phyloP scores from a whole-genome alignment of 1,284 basidiomycete genomes.

The Gomphus bonarii region DNA sequence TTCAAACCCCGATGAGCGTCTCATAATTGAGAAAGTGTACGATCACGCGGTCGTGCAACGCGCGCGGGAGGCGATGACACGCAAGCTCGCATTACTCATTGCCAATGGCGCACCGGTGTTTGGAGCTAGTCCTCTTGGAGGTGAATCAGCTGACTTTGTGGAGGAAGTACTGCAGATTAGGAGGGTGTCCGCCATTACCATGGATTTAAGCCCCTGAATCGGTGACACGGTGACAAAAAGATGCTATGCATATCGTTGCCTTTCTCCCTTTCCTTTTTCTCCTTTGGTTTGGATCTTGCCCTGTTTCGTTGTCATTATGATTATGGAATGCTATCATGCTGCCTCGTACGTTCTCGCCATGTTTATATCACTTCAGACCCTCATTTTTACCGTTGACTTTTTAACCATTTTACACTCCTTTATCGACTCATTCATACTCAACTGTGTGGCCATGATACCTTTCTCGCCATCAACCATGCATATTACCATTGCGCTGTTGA shows the following conservation, averaged over 20 bases:
- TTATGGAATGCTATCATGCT: not conserved
- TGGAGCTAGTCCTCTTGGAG: conserved; percentile 54
- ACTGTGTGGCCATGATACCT: not conserved
- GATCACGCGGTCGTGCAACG: conserved; percentile 60
- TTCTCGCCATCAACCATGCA: not conserved
- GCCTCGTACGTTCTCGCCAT: not conserved
- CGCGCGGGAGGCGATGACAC: conserved; percentile 56
- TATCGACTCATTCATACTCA: too few species aligned
- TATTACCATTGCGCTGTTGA: not conserved
- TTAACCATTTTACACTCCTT: not conserved
- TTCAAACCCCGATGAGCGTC: conserved; percentile 51
- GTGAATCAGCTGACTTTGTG: conserved; percentile 48
- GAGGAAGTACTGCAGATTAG: conserved; percentile 43
- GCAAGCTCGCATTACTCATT: conserved; percentile 30
- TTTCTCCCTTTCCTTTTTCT: conserved; percentile 1
- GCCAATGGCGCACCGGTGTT: conserved; percentile 37
- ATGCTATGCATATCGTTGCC: not conserved
- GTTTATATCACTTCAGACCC: not conserved
- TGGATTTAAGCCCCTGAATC: conserved; percentile 12
- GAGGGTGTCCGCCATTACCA: conserved; percentile 32
- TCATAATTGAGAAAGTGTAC: conserved; percentile 51
- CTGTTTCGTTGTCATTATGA: conserved; percentile 17
- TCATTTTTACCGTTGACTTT: not conserved
- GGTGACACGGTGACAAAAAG: not conserved
- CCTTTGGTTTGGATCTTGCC: conserved; percentile 22